Evolutionary conservation across 257 asterid genomes (phyloP).

Genomic region (Fraxinus excelsior): DNA sequence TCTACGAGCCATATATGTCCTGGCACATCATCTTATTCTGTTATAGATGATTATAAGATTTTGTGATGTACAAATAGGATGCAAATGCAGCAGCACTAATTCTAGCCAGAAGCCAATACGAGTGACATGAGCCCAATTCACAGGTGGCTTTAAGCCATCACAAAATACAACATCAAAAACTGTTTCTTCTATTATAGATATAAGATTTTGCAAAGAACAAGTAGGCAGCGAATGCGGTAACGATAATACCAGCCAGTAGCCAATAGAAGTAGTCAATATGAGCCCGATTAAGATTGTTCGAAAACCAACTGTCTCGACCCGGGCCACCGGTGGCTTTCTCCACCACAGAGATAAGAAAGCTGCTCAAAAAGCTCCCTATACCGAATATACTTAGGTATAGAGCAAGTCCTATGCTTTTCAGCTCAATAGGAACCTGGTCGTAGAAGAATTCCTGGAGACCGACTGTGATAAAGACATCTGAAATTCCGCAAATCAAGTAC

Average conservation of each 20-base stretch:
- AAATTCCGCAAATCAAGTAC: slow-evolving; percentile 43
- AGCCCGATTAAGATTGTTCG: slow-evolving; percentile 60
- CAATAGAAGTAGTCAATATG: slow-evolving; percentile 75
- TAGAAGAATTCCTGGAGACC: slow-evolving; percentile 78
- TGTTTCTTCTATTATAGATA: slow-evolving; percentile 34
- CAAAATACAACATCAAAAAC: not conserved
- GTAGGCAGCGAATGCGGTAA: slow-evolving; percentile 32
- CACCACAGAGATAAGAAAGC: slow-evolving; percentile 53
- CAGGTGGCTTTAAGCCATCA: too few species aligned
- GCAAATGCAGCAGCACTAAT: not conserved
- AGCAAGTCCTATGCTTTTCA: slow-evolving; percentile 61
- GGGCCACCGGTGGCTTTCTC: slow-evolving; percentile 38
- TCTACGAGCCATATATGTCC: not conserved
- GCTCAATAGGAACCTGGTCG: slow-evolving; percentile 56
- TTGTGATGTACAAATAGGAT: too few species aligned
- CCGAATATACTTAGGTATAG: slow-evolving; percentile 58
- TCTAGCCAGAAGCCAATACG: too few species aligned
- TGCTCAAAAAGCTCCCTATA: slow-evolving; percentile 58
- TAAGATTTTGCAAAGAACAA: slow-evolving; percentile 43
- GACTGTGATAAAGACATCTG: slow-evolving; percentile 51
- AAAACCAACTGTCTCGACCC: slow-evolving; percentile 57
- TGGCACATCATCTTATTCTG: not conserved
- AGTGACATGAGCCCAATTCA: too few species aligned
- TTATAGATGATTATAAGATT: not conserved
- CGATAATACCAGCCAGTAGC: slow-evolving; percentile 54